Evolutionary conservation across 495 filamentous ascomycete species (phyloP).

Genomic region (Aspergillus sparsus): DNA sequence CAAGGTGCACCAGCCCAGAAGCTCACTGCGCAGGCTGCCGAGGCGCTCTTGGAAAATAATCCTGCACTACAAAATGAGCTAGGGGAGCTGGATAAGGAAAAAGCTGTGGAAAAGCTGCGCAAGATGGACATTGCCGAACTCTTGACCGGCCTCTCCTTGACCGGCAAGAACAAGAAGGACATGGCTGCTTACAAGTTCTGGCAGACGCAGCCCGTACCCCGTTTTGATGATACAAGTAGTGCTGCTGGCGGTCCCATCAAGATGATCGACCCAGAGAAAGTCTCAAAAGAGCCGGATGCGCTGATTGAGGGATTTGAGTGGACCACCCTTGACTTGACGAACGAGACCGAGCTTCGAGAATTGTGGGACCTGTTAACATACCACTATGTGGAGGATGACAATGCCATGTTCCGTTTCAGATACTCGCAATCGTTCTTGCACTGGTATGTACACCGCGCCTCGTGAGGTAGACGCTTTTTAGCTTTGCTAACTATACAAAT

Average conservation of each 20-base stretch:
- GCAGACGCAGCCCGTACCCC: conserved; percentile 92
- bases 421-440: conserved; percentile 86
- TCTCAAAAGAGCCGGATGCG: conserved; percentile 65
- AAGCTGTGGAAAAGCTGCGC: conserved; percentile 63
- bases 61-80: conserved; percentile 53
- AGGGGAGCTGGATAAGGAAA: conserved; percentile 44
- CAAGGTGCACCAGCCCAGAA: conserved; percentile 29
- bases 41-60: conserved; percentile 50
- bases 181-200: conserved; percentile 98
- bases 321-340: conserved; percentile 83
- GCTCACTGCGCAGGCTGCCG: conserved; percentile 45
- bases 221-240: conserved; percentile 61
- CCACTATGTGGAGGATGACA: conserved; percentile 95
- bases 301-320: conserved; percentile 85
- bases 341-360: conserved; percentile 69
- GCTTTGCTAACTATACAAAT: conserved; percentile 10
- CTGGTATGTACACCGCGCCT: conserved; percentile 58
- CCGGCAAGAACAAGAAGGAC: conserved; percentile 88
- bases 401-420: conserved; percentile 95
- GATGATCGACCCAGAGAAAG: conserved; percentile 70
- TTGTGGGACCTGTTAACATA: conserved; percentile 84
- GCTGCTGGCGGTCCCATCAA: conserved; percentile 63
- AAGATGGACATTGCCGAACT: conserved; percentile 75
- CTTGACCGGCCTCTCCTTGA: conserved; percentile 72
- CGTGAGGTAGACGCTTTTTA: too few species aligned